A percentile compares a stretch with the other conserved stretches of the same genome.
phyloP scores from a whole-genome alignment of 2,329 filamentous ascomycete species.

The Clarireedia homoeocarpa region DNA sequence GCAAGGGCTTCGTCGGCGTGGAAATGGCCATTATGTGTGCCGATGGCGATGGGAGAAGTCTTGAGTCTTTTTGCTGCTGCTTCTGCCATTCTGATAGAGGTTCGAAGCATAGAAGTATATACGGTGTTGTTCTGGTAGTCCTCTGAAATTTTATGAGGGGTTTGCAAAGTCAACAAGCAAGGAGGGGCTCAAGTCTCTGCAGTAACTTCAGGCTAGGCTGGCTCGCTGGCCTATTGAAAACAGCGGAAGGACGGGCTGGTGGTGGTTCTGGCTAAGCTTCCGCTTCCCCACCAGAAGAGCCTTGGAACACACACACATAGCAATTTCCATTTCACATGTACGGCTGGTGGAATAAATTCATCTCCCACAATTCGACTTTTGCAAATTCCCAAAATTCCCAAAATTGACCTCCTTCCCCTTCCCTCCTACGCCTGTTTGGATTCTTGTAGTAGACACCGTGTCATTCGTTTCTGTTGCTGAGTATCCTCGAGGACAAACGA shows the following conservation, averaged over 20 bases:
- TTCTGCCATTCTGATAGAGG: slow-evolving; percentile 55
- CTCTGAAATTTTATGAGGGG: not conserved
- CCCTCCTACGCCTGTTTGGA: not conserved
- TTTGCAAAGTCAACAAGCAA: not conserved
- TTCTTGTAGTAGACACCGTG: not conserved
- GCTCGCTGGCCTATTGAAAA: not conserved
- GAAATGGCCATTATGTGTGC: slow-evolving; percentile 97
- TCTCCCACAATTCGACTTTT: not conserved
- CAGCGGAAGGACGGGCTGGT: not conserved
- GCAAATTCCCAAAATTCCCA: not conserved
- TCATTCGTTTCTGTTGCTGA: not conserved
- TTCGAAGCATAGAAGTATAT: slow-evolving; percentile 35
- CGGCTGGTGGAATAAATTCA: not conserved
- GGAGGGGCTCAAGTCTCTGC: slow-evolving; percentile 8
- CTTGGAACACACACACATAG: no score
- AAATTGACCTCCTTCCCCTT: not conserved
- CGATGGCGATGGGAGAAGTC: slow-evolving; percentile 53
- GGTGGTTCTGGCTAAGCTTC: not conserved
- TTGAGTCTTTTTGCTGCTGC: slow-evolving; percentile 76
- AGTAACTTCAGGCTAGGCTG: not conserved
- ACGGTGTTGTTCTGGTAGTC: not conserved
- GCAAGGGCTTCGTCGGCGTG: slow-evolving; percentile 97
- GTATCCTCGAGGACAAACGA: not conserved
- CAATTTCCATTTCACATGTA: slow-evolving; percentile 6
- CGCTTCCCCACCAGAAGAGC: not conserved